phyloP scores from a whole-genome alignment of 23 red algal genomes.

The Gracilaria domingensis region DNA sequence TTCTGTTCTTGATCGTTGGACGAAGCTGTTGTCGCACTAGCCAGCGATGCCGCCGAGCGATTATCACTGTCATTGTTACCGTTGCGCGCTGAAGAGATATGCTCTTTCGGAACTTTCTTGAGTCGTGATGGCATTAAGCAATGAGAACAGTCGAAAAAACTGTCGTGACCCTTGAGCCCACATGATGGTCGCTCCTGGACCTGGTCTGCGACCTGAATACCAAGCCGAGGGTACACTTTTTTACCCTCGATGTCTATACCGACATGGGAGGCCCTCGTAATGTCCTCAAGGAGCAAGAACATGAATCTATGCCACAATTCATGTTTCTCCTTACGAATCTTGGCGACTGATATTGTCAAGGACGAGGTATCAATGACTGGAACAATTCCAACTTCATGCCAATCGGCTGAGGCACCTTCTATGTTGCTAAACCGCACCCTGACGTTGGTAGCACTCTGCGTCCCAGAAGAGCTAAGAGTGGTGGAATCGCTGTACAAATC shows the following conservation, averaged over 20 bases:
- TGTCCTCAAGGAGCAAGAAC: neutral
- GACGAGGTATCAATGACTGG: neutral
- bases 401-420: neutral
- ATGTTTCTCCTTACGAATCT: neutral
- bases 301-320: slow-evolving; percentile 15
- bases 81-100: neutral
- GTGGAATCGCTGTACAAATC: slow-evolving; percentile 1
- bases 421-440: neutral
- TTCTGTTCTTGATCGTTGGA: neutral
- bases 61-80: too few relatives aligned
- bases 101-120: neutral
- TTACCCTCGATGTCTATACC: neutral
- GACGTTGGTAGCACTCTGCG: slow-evolving; percentile 8
- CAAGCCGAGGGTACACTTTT: slow-evolving; percentile 1
- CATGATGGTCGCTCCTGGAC: slow-evolving; percentile 2
- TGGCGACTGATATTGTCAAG: neutral
- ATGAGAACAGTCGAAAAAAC: slow-evolving; percentile 1
- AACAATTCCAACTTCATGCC: slow-evolving; percentile 25
- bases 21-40: too few relatives aligned
- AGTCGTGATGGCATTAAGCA: slow-evolving; percentile 9
- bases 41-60: too few relatives aligned
- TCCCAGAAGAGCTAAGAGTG: neutral
- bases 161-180: neutral
- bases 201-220: neutral
- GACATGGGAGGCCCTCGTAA: neutral